Evolutionary conservation across 2,329 filamentous ascomycete species (phyloP).

Genomic region (Sordariomycetes sp.): DNA sequence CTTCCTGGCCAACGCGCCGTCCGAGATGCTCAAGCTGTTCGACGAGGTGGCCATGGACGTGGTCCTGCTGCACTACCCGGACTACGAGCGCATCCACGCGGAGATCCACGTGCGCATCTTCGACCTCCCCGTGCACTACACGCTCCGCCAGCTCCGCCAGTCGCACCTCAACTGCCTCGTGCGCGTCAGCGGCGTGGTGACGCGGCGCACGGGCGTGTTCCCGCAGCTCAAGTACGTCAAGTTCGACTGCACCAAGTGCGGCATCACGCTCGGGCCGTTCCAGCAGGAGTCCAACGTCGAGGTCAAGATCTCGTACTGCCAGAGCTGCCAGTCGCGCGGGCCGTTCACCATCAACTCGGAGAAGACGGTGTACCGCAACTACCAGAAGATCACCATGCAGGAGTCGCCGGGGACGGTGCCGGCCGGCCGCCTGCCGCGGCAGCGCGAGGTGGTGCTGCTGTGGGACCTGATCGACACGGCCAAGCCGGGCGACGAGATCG

Average conservation of each 20-base stretch:
- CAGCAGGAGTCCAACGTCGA: conserved; percentile 95
- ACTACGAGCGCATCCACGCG: conserved; percentile 94
- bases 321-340: conserved; percentile 89
- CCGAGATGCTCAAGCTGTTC: conserved; percentile 93
- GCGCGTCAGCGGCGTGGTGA: conserved; percentile 90
- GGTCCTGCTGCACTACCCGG: conserved; percentile 88
- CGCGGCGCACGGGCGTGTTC: conserved; percentile 87
- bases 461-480: conserved; percentile 96
- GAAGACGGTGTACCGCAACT: conserved; percentile 97
- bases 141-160: conserved; percentile 86
- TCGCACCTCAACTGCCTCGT: conserved; percentile 93
- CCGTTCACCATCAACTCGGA: conserved; percentile 95
- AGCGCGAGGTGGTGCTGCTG: conserved; percentile 87
- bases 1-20: conserved; percentile 88
- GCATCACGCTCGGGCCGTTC: conserved; percentile 84
- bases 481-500: conserved; percentile 95
- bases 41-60: conserved; percentile 96
- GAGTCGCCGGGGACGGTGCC: conserved; percentile 96
- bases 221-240: conserved; percentile 98
- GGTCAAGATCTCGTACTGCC: conserved; percentile 92
- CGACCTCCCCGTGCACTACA: conserved; percentile 89
- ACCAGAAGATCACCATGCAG: conserved; percentile 93
- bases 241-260: conserved; percentile 93
- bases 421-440: conserved; percentile 83
- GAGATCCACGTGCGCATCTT: conserved; percentile 97